Conservation (phyloP, 805 yeast genomes). For the Pichia paraexigua region DNA sequence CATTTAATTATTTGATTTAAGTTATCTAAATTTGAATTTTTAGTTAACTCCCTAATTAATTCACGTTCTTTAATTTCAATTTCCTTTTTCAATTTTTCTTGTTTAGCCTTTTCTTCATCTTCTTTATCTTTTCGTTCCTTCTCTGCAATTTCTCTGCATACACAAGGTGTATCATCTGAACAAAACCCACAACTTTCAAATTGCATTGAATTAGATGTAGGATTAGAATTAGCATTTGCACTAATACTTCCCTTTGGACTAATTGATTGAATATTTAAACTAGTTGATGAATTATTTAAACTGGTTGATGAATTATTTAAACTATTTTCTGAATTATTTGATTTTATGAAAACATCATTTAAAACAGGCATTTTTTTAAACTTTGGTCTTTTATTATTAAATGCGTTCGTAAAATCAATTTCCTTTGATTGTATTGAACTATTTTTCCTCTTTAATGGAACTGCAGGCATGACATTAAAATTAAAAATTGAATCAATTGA, state of each 20-base stretch:
- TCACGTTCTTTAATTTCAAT: slow-evolving; percentile 12
- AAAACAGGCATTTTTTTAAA: slow-evolving; percentile 11
- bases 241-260: too few species aligned
- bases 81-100: slow-evolving; percentile 9
- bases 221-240: neutral
- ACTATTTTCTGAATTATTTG: neutral
- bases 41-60: slow-evolving; percentile 7
- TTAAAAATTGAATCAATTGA: neutral
- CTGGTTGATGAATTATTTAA: neutral
- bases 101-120: slow-evolving; percentile 8
- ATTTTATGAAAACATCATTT: slow-evolving; percentile 4
- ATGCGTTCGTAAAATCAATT: slow-evolving; percentile 49
- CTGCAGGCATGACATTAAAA: slow-evolving; percentile 34
- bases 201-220: slow-evolving; percentile 17
- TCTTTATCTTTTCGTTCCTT: slow-evolving; percentile 13
- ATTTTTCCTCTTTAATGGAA: slow-evolving; percentile 38
- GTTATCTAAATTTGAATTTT: slow-evolving; percentile 7
- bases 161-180: slow-evolving; percentile 85
- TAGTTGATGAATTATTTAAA: neutral
- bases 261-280: neutral
- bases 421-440: slow-evolving; percentile 25
- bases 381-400: slow-evolving; percentile 24
- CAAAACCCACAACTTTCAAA: slow-evolving; percentile 88
- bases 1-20: slow-evolving; percentile 38
- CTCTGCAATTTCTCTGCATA: slow-evolving; percentile 69